A percentile compares a stretch with the other conserved stretches of the same genome.
Evolutionary conservation across 1,284 basidiomycete genomes (phyloP).

Genomic region (Lignosus rhinocerotis): DNA sequence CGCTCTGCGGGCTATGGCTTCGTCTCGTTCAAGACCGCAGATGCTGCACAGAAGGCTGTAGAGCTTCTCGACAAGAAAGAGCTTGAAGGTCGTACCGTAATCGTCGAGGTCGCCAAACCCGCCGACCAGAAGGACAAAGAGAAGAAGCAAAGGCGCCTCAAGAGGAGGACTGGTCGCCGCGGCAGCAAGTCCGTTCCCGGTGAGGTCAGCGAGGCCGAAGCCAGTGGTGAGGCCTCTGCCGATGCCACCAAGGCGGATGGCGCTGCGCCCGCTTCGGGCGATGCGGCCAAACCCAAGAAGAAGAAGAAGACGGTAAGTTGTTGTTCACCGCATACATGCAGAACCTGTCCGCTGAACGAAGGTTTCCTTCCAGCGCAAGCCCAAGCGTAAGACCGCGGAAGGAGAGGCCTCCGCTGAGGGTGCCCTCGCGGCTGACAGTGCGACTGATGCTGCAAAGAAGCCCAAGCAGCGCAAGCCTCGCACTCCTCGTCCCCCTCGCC

Average conservation of each 20-base stretch:
- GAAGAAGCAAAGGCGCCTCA: slow-evolving; percentile 72
- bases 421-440: slow-evolving; percentile 33
- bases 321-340: slow-evolving; percentile 10
- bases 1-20: slow-evolving; percentile 92
- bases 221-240: slow-evolving; percentile 64
- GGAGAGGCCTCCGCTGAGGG: slow-evolving; percentile 38
- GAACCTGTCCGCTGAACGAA: slow-evolving; percentile 18
- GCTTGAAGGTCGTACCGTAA: slow-evolving; percentile 84
- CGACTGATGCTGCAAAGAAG: slow-evolving; percentile 39
- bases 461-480: slow-evolving; percentile 63
- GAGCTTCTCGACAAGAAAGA: slow-evolving; percentile 85
- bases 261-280: slow-evolving; percentile 47
- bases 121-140: slow-evolving; percentile 83
- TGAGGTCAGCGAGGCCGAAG: slow-evolving; percentile 83
- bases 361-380: slow-evolving; percentile 37
- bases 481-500: slow-evolving; percentile 56
- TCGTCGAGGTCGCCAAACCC: slow-evolving; percentile 89
- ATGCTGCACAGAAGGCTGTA: slow-evolving; percentile 85
- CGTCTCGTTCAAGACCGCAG: slow-evolving; percentile 77
- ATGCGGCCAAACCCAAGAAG: slow-evolving; percentile 75
- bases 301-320: slow-evolving; percentile 58
- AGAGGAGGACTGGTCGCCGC: slow-evolving; percentile 78
- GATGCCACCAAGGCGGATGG: slow-evolving; percentile 50
- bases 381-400: slow-evolving; percentile 53
- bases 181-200: slow-evolving; percentile 81